These are phyloP conservation scores for Candida neerlandica DNA, from an alignment of 1,139 yeast genomes.

Conservation along the genomic window DNA sequence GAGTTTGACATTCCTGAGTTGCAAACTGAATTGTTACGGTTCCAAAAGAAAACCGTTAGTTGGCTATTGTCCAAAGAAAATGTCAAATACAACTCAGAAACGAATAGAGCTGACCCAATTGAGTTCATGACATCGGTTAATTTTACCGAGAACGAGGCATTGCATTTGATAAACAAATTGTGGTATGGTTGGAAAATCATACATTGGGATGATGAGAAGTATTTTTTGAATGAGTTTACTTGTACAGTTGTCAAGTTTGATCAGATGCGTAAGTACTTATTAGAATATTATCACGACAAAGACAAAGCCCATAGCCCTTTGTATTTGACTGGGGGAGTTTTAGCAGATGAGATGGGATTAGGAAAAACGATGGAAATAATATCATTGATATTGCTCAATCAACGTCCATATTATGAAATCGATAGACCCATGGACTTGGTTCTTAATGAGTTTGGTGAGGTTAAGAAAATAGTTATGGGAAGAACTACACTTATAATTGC, in stretches of 20 bases:
- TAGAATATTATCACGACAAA: constrained; percentile 20
- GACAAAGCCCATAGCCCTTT: constrained; percentile 17
- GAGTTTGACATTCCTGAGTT: constrained; percentile 48
- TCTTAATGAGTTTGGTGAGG: constrained; percentile 34
- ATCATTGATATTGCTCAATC: constrained; percentile 63
- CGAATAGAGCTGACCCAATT: constrained; percentile 23
- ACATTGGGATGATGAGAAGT: constrained; percentile 11
- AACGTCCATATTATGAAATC: constrained; percentile 47
- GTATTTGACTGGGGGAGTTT: constrained; percentile 59
- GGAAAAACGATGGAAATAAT: constrained; percentile 91
- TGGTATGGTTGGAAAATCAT: constrained; percentile 54
- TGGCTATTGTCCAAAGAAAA: constrained; percentile 71
- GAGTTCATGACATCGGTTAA: constrained; percentile 19
- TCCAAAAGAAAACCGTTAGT: constrained; percentile 62
- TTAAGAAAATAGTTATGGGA: constrained; percentile 51
- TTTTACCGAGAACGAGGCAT: not conserved
- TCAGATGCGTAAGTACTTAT: constrained; percentile 26
- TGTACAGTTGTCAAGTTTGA: constrained; percentile 45
- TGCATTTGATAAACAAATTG: constrained; percentile 32
- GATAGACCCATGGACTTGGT: constrained; percentile 41
- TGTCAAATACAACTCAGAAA: constrained; percentile 35
- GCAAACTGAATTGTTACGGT: constrained; percentile 51
- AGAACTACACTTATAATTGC: constrained; percentile 81
- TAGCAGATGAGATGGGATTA: constrained; percentile 95
- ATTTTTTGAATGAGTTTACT: constrained; percentile 55